phyloP scores from a whole-genome alignment of 1,139 yeast species.

The Geotrichum klebahnii region DNA sequence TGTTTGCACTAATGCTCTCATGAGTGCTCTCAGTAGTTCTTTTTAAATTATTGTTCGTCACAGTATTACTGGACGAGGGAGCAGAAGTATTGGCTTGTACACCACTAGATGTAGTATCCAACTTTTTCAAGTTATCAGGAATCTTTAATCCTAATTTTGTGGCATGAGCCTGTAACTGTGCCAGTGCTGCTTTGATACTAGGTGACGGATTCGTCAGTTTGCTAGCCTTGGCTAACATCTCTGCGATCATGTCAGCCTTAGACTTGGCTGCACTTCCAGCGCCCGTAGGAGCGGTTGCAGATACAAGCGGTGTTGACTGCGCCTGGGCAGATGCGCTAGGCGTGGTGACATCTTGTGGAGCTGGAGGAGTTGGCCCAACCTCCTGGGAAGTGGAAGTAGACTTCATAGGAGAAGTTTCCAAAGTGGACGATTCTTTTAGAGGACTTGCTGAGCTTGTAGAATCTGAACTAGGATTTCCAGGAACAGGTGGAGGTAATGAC shows the following conservation, averaged over 20 bases:
- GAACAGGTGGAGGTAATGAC: too few relatives aligned
- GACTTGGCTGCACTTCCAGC: slow-evolving; percentile 10
- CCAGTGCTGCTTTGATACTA: slow-evolving; percentile 37
- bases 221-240: slow-evolving; percentile 39
- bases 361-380: too few relatives aligned
- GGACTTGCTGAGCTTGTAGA: too few relatives aligned
- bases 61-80: not conserved
- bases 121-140: slow-evolving; percentile 13
- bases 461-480: too few relatives aligned
- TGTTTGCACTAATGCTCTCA: slow-evolving; percentile 2
- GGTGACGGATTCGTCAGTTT: slow-evolving; percentile 40
- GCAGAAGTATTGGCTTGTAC: not conserved
- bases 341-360: too few relatives aligned
- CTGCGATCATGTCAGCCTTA: slow-evolving; percentile 37
- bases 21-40: not conserved
- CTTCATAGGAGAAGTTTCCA: too few relatives aligned
- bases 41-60: not conserved
- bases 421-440: too few relatives aligned
- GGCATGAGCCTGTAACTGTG: slow-evolving; percentile 39
- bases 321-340: not conserved
- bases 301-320: not conserved
- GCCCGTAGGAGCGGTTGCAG: slow-evolving; percentile 4
- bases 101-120: not conserved
- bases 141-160: slow-evolving; percentile 26
- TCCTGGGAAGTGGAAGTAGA: too few relatives aligned